Evolutionary conservation across 441 rosid genomes (phyloP).

Genomic region (Gossypium gossypioides): DNA sequence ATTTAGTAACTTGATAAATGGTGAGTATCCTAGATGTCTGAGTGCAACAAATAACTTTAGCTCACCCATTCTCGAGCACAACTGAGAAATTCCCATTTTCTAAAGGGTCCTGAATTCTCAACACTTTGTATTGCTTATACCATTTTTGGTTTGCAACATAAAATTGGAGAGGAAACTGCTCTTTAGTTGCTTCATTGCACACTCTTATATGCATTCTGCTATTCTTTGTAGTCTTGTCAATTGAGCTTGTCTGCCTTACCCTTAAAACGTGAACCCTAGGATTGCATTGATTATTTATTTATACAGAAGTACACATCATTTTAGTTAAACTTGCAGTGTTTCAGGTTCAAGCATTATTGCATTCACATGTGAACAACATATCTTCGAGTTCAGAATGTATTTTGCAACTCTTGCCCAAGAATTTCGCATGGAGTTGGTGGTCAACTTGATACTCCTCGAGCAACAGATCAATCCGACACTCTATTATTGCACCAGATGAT

Average conservation of each 20-base stretch:
- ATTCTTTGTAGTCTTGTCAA: not conserved
- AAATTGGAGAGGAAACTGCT: slow-evolving; percentile 2
- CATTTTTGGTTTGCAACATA: not conserved
- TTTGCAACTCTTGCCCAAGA: not conserved
- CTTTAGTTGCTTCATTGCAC: not conserved
- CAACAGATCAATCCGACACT: not conserved
- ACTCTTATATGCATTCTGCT: not conserved
- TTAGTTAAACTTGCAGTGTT: not conserved
- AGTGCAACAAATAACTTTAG: not conserved
- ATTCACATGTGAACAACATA: not conserved
- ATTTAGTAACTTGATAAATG: not conserved
- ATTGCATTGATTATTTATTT: not conserved
- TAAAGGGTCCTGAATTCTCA: not conserved
- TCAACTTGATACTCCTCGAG: not conserved
- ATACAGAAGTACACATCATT: not conserved
- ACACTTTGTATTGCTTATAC: not conserved
- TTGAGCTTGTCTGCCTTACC: not conserved
- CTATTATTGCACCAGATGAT: not conserved
- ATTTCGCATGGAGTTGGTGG: not conserved
- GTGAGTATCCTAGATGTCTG: not conserved
- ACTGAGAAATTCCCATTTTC: not conserved
- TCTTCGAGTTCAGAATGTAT: not conserved
- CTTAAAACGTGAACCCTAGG: not conserved
- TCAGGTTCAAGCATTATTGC: not conserved
- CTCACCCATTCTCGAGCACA: not conserved